A percentile compares a stretch with the other conserved stretches of the same genome.
Conservation (phyloP, 129 eudicot genomes). For the Flaveria robusta region DNA sequence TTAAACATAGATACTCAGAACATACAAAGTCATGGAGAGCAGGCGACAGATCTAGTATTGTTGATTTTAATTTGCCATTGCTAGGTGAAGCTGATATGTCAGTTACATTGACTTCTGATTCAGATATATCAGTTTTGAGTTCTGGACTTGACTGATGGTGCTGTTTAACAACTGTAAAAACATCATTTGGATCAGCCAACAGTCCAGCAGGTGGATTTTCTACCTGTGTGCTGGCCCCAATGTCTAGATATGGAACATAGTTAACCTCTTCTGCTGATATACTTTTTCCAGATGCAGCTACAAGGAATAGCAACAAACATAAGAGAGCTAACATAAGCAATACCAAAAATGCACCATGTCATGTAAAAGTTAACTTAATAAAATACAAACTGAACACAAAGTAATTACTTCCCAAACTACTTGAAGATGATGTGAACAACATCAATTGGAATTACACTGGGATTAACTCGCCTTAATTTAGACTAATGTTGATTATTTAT, state of each 20-base stretch:
- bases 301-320: constrained; percentile 15
- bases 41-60: constrained; percentile 25
- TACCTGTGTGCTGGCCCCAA: constrained; percentile 31
- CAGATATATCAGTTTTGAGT: constrained; percentile 21
- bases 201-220: constrained; percentile 25
- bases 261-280: constrained; percentile 34
- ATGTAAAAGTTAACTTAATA: constrained; percentile 16
- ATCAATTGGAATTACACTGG: neutral
- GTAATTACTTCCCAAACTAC: neutral
- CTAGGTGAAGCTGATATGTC: constrained; percentile 33
- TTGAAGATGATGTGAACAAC: neutral
- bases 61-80: constrained; percentile 27
- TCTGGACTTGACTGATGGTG: constrained; percentile 25
- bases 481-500: neutral
- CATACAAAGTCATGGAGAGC: constrained; percentile 31
- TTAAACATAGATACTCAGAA: constrained; percentile 20
- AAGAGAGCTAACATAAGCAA: constrained; percentile 8
- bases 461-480: neutral
- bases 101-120: constrained; percentile 33
- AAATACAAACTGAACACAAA: neutral
- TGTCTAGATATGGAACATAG: constrained; percentile 26
- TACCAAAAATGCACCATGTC: constrained; percentile 18
- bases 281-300: constrained; percentile 45
- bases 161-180: constrained; percentile 19
- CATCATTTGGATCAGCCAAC: constrained; percentile 26